Base-by-base conservation (phyloP, 140 eudicot genomes). In the Senecio squalidus region DNA sequence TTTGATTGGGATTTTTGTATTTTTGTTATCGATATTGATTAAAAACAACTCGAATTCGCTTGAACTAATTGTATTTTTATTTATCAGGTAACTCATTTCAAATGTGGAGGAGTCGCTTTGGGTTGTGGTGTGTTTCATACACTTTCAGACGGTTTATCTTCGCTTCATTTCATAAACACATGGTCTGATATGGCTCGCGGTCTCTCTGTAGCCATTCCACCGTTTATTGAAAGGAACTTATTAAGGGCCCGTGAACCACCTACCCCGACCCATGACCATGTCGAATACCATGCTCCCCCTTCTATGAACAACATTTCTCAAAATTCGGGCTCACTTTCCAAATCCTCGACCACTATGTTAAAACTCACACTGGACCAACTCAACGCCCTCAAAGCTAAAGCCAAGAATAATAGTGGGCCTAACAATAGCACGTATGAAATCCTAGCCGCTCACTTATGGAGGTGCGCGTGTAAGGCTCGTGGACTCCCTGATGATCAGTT, bases 181-280 rank as follows among this genome's bases (percentile, higher is more conserved):
- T 84, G 94, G 94, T 78, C 89, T 0, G 88, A 84, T 47, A 67
- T 75, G 52, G 82, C 83, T 41, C 83, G 94, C 1, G 89, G 89
- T 17, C 68, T 80, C 27, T 64, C 74, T 48, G 53, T 73, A n/a
- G 74, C 82, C 22, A 68, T 76, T 60, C 82, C 85, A 1, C 94
- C 94, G 0, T 75, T 80, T 69, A 75, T 77, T 45, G 94, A 84
- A 31, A 78, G 94, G 27, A 81, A 82, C 16, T 67, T 84, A 5
- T 76, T 84, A 59, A 66, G 63, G 15, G 76, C 92, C 1, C 69
- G 78, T 6, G 52, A 71, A 8, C 88, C 83, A 18, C 85, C 93
- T 14, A 50, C 58, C 59, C 87, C 77, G 0, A 36, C 67, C 6
- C 60, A 77, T 25, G 78, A 77, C 46, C 94, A 81, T 58, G 55